These are phyloP conservation scores for Plasmodium inui DNA, from an alignment of 169 alveolate genomes.

Conservation along the genomic window DNA sequence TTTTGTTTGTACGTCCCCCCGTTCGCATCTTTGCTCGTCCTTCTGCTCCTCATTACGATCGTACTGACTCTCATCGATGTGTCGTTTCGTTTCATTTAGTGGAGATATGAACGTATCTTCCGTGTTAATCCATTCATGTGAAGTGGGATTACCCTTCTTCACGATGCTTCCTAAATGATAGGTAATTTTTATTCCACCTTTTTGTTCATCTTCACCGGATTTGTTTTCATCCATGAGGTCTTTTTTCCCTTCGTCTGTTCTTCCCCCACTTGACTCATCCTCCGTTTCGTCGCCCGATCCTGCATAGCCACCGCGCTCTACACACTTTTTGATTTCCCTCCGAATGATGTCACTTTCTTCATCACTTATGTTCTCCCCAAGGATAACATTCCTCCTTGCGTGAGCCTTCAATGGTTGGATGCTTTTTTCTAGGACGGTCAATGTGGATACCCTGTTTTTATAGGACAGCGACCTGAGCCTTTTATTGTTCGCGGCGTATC, in stretches of 20 bases:
- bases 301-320: neutral
- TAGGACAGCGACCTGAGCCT: conserved; percentile 41
- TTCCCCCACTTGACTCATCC: neutral
- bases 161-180: neutral
- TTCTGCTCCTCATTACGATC: neutral
- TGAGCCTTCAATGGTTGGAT: conserved; percentile 1
- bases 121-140: neutral
- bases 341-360: neutral
- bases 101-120: neutral
- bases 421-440: conserved; percentile 20
- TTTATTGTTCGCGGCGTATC: neutral
- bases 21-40: neutral
- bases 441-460: conserved; percentile 22
- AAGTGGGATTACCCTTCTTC: neutral
- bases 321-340: neutral
- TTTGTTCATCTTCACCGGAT: neutral
- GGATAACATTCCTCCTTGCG: neutral
- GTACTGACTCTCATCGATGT: neutral
- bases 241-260: neutral
- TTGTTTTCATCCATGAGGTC: neutral
- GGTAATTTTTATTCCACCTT: neutral
- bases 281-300: neutral
- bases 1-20: neutral
- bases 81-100: neutral
- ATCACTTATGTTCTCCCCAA: neutral